A percentile compares a stretch with the other conserved stretches of the same genome.
Conservation (phyloP, 2,329 filamentous ascomycete species). For the Penicillium capsulatum region DNA sequence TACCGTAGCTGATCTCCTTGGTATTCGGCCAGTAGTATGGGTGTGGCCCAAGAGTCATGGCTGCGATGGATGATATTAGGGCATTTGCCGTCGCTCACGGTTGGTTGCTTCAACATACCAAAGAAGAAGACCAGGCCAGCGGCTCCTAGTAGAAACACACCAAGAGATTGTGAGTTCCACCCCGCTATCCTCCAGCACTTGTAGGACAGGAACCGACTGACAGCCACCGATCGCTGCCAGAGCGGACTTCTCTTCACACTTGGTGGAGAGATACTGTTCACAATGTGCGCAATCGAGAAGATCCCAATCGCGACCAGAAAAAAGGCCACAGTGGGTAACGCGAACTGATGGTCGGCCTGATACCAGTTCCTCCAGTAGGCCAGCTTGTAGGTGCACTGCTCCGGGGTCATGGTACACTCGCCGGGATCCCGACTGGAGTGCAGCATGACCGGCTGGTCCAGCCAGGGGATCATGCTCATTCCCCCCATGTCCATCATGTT, state of each 20-base stretch:
- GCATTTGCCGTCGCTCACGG: no score
- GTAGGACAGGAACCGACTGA: constrained; percentile 35
- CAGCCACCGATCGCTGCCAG: constrained; percentile 27
- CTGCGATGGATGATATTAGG: constrained; percentile 13
- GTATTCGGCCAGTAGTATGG: constrained; percentile 54
- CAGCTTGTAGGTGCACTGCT: constrained; percentile 23
- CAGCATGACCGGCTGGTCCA: constrained; percentile 24
- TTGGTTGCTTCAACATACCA: constrained; percentile 3
- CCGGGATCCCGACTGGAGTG: constrained; percentile 21
- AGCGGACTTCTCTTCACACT: constrained; percentile 13
- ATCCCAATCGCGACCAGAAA: constrained; percentile 47
- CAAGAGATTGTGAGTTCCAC: constrained; percentile 44
- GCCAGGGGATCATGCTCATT: constrained; percentile 17
- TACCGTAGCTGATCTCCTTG: constrained; percentile 37
- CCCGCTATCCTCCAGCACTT: constrained; percentile 20
- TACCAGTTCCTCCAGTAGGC: constrained; percentile 38
- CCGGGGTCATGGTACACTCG: constrained; percentile 22
- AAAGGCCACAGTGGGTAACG: constrained; percentile 49
- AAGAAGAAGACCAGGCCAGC: constrained; percentile 45
- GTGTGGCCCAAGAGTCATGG: constrained; percentile 45
- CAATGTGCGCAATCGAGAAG: constrained; percentile 41
- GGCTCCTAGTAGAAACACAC: constrained; percentile 39
- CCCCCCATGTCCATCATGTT: constrained; percentile 8
- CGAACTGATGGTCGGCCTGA: constrained; percentile 50
- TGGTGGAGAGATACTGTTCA: constrained; percentile 3